A percentile compares a stretch with the other conserved stretches of the same genome.
phyloP scores from a whole-genome alignment of 805 yeast genomes.

The Lipomyces yamanashiensis region DNA sequence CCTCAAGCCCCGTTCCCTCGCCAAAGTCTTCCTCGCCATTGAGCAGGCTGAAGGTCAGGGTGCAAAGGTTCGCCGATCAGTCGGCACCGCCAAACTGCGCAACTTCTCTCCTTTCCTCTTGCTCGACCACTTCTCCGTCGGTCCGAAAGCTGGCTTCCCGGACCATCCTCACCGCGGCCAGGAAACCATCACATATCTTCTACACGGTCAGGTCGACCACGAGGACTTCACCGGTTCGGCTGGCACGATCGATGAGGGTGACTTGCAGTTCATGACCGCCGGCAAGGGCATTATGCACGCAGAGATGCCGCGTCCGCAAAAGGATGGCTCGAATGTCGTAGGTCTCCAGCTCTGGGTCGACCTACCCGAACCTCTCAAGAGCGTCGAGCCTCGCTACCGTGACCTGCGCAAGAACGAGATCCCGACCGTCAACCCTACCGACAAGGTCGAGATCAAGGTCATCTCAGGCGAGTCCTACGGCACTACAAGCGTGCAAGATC shows the following conservation, averaged over 20 bases:
- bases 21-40: slow-evolving; percentile 59
- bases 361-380: slow-evolving; percentile 66
- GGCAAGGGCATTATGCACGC: slow-evolving; percentile 82
- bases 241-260: slow-evolving; percentile 79
- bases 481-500: slow-evolving; percentile 67
- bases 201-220: slow-evolving; percentile 72
- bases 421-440: slow-evolving; percentile 69
- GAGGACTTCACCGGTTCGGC: slow-evolving; percentile 87
- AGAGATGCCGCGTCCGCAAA: slow-evolving; percentile 74
- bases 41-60: slow-evolving; percentile 88
- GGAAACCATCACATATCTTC: slow-evolving; percentile 73
- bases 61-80: slow-evolving; percentile 80
- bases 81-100: slow-evolving; percentile 69
- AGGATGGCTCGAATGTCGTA: slow-evolving; percentile 50
- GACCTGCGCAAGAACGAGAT: slow-evolving; percentile 72
- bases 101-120: slow-evolving; percentile 81
- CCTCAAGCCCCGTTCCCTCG: slow-evolving; percentile 50
- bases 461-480: slow-evolving; percentile 81
- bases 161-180: slow-evolving; percentile 86
- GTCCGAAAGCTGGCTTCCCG: slow-evolving; percentile 70
- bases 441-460: slow-evolving; percentile 63
- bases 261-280: slow-evolving; percentile 92
- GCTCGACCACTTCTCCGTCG: slow-evolving; percentile 76
- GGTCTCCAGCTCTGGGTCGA: slow-evolving; percentile 93
- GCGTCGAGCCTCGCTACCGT: slow-evolving; percentile 73